Conservation (phyloP, 2,329 filamentous ascomycete species). For the Fusarium sp. region DNA sequence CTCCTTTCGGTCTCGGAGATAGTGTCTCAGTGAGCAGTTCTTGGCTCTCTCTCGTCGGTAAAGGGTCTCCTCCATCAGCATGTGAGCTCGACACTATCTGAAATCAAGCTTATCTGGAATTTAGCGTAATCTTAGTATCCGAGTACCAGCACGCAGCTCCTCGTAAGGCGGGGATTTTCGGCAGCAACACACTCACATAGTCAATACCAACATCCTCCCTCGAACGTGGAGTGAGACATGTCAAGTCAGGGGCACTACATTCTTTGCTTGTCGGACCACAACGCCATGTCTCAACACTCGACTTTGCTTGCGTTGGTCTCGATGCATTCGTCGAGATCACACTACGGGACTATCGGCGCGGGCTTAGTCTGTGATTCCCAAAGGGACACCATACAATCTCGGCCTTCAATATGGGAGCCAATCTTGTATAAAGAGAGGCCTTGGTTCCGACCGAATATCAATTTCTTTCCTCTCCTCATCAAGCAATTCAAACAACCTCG, state of each 20-base stretch:
- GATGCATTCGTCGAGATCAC: constrained; percentile 36
- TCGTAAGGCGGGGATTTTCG: constrained; percentile 26
- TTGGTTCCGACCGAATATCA: constrained; percentile 30
- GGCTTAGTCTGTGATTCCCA: constrained; percentile 20
- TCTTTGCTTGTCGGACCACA: constrained; percentile 35
- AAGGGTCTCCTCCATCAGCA: neutral
- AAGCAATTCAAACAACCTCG: constrained; percentile 46
- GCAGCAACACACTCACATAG: neutral
- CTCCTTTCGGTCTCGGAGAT: neutral
- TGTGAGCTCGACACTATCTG: neutral
- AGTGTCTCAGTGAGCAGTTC: constrained; percentile 27
- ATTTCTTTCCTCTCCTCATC: constrained; percentile 38
- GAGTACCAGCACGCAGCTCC: constrained; percentile 4
- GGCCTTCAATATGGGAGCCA: constrained; percentile 3
- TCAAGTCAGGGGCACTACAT: constrained; percentile 34
- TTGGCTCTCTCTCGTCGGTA: neutral
- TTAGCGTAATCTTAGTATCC: constrained; percentile 33
- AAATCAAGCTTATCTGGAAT: constrained; percentile 34
- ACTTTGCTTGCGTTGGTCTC: constrained; percentile 1
- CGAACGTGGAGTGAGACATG: constrained; percentile 40
- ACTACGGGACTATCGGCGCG: constrained; percentile 9
- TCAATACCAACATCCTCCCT: constrained; percentile 5
- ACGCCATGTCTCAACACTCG: constrained; percentile 43
- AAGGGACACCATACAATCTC: constrained; percentile 20
- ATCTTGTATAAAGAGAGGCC: constrained; percentile 47